phyloP scores from a whole-genome alignment of 2,329 filamentous ascomycete species.

The Sphaerulina musiva region DNA sequence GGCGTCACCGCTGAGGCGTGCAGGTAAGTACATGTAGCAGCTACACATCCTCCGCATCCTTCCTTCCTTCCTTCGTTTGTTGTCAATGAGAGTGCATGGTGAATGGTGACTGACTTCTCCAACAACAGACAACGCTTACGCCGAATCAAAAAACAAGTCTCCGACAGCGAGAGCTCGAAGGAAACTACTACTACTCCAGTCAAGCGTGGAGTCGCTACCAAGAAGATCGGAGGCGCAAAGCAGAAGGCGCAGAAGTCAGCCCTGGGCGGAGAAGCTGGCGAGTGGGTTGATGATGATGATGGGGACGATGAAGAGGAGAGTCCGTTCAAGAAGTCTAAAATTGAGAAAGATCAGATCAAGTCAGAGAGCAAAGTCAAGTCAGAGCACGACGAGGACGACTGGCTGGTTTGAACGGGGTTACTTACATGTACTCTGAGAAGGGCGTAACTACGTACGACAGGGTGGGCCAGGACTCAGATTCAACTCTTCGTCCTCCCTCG shows the following conservation, averaged over 20 bases:
- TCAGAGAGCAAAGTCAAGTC: not conserved
- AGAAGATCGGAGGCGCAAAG: constrained; percentile 5
- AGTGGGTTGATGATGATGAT: not conserved
- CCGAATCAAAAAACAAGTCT: constrained; percentile 5
- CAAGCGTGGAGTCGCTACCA: not conserved
- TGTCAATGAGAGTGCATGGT: no score
- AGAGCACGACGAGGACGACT: not conserved
- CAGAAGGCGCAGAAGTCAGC: not conserved
- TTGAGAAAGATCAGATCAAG: not conserved
- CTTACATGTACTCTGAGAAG: no score
- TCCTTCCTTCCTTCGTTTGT: no score
- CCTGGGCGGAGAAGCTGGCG: not conserved
- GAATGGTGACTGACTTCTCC: not conserved
- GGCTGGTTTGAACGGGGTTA: no score
- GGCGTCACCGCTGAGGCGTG: constrained; percentile 2
- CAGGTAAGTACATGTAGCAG: not conserved
- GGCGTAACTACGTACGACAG: no score
- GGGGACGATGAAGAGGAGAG: constrained; percentile 5
- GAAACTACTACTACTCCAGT: not conserved
- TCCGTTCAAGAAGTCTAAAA: constrained; percentile 4
- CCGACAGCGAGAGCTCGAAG: not conserved
- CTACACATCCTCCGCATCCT: no score
- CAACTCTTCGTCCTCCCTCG: no score
- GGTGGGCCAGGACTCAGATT: no score
- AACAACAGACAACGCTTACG: constrained; percentile 2